phyloP scores from a whole-genome alignment of 768 basidiomycete species.

The Rhodotorula babjevae region DNA sequence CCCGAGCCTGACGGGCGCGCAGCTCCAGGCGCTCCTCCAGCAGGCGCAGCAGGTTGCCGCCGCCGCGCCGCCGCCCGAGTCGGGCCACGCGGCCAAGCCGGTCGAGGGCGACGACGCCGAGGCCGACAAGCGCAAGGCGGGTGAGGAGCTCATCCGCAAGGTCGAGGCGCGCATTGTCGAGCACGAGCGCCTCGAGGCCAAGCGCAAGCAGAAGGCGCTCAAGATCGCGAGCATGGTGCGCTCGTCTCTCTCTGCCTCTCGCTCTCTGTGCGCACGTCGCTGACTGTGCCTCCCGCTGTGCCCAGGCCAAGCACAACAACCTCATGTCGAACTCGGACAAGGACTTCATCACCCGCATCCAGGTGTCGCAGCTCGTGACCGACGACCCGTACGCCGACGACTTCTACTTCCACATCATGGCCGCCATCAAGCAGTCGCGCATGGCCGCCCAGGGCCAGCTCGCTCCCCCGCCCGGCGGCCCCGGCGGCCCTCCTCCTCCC shows the following conservation, averaged over 20 bases:
- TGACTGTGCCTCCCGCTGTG: no score
- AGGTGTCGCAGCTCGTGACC: conserved; percentile 95
- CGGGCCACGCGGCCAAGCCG: neutral
- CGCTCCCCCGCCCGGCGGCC: conserved; percentile 32
- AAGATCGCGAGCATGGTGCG: conserved; percentile 85
- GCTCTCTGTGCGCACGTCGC: neutral
- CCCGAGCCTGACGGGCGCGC: conserved; percentile 29
- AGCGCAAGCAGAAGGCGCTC: conserved; percentile 68
- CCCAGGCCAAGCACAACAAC: conserved; percentile 82
- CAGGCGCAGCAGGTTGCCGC: conserved; percentile 18
- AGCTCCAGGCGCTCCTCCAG: conserved; percentile 25
- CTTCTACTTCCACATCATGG: conserved; percentile 77
- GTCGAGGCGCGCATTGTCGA: conserved; percentile 55
- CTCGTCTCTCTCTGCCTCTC: conserved; percentile 3
- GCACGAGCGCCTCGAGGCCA: conserved; percentile 64
- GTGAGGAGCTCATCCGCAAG: conserved; percentile 83
- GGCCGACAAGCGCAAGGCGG: conserved; percentile 51
- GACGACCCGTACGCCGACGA: conserved; percentile 97
- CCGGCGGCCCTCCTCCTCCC: neutral
- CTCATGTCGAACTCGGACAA: conserved; percentile 98
- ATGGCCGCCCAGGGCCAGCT: conserved; percentile 34
- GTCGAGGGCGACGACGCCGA: neutral
- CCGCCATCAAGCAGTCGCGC: conserved; percentile 28
- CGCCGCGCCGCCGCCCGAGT: neutral
- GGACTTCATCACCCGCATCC: conserved; percentile 98